Base-by-base conservation (phyloP, 1,284 basidiomycete species). In the Chondrostereum purpureum region DNA sequence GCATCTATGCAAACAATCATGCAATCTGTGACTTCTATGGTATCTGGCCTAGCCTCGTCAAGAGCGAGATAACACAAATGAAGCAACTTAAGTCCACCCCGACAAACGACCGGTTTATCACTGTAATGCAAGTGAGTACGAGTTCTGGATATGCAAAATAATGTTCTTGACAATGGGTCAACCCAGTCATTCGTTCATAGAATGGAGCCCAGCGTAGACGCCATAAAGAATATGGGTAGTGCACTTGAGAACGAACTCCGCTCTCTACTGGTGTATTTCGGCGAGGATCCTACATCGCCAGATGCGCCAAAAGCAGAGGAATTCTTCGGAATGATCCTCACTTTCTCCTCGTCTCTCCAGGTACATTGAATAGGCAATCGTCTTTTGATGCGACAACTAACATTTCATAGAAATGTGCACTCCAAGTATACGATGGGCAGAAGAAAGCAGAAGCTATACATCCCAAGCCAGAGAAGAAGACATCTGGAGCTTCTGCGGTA, bases 341-440 rank as follows among this genome's bases (percentile, higher is more conserved):
- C 80, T 0, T 93, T 92, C 61, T 86, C 86, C 0, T 77, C 77
- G 0, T 77, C 78, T 3, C 65, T 91, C 16, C 83, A 84, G 74
- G 83, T 79, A 50, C 46, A 64, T 54, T 31, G 18, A 20, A 24
- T 14, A 33, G 37, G 4, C 37, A 4, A 41, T 12, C 21, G 4
- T 4, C 19, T 16, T 46, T 19, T 23, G 39, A 16, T 45, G 16
- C 1, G 3, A 21, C 17, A 4, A 33, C 18, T 13, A 43, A 14
- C 14, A 38, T 5, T 21, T 24, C 49, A 12, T 54, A 90, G 86
- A 89, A 88, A 75, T 84, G 82, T 42, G 80, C 83, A 0, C 59
- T 87, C 24, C 87, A 90, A 47, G 73, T 90, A 12, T 73, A 83
- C 54, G 73, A 80, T 42, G 62, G 71, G 18, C 67, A 78, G 52